Base-by-base conservation (phyloP, 495 filamentous ascomycete genomes). In the Penicillium fimorum region DNA sequence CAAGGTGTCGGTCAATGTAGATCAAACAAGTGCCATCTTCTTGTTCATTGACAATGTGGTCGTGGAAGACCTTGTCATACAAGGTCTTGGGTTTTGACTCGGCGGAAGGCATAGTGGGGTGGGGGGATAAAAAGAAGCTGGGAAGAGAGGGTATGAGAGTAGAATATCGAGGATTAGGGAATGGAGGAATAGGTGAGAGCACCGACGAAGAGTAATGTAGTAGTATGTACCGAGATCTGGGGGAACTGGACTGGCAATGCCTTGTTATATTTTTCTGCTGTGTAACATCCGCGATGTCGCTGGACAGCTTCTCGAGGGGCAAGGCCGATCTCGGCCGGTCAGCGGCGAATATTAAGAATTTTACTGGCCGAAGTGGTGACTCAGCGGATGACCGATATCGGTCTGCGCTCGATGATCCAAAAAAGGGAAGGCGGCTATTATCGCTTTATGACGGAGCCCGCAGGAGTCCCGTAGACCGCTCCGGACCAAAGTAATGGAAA, bases 41-140 rank as follows among this genome's bases (percentile, higher is more conserved):
- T 77, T 91, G 87, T 81, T 92, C 89, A 63, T 97, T 89, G 66
- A 98, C 91, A 58, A 96, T 88, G 74, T 98, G 94, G 71, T 84
- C 85, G 59, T 88, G 82, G 70, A 97, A 87, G 70, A 98, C 92
- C 84, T 97, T 97, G 82, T 98, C 94, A 76, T 98, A 97, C 70
- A 96, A 84, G 67, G 92, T 97, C 75, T 86, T 87, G 47, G 90
- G 92, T 56, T 81, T 80, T 67, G 79, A 77, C 63, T 89, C 87
- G 64, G 86, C 88, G 68, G 79, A 81, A 65, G 92, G 91, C 92
- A 97, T 97, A 58, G 71, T 85, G 71, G 56, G 32, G 71, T 85
- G 71, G 56, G 32, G 43, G 32, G 53, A 27, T 32, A 57, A 3
- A 32, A 20, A 53, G 15, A 7, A 37, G 33, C 33, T 5, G 13